Evolutionary conservation across 208 protist species (phyloP).

Genomic region (Crithidia mellificae): DNA sequence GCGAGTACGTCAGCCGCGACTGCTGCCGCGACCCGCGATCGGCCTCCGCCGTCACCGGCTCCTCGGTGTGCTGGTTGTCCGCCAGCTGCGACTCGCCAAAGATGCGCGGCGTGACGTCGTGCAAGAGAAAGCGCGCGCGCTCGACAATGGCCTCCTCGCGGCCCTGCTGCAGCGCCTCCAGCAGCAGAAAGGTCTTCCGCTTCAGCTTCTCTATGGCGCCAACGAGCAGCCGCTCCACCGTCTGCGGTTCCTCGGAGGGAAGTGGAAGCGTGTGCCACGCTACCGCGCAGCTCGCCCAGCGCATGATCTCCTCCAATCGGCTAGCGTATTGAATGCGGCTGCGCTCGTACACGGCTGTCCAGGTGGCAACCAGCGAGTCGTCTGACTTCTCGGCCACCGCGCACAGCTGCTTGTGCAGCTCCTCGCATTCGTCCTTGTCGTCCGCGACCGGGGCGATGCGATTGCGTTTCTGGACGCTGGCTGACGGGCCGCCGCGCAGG

Average conservation of each 20-base stretch:
- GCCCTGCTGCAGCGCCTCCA: constrained; percentile 82
- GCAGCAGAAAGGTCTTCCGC: constrained; percentile 72
- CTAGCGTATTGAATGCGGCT: constrained; percentile 40
- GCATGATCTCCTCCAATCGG: constrained; percentile 41
- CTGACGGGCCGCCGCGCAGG: constrained; percentile 31
- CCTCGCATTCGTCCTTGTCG: constrained; percentile 28
- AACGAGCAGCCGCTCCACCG: constrained; percentile 45
- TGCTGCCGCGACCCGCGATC: constrained; percentile 32
- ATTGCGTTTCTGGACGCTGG: constrained; percentile 21
- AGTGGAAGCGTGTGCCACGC: constrained; percentile 43
- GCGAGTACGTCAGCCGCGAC: constrained; percentile 24
- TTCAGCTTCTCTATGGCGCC: constrained; percentile 60
- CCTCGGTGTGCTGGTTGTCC: constrained; percentile 75
- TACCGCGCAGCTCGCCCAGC: constrained; percentile 48
- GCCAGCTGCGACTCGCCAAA: constrained; percentile 53
- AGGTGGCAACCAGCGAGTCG: constrained; percentile 15
- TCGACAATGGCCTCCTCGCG: constrained; percentile 59
- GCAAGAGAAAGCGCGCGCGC: constrained; percentile 73
- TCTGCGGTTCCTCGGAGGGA: constrained; percentile 23
- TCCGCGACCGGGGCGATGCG: constrained; percentile 8
- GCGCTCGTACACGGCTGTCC: constrained; percentile 30
- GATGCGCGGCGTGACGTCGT: constrained; percentile 61
- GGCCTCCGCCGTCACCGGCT: constrained; percentile 43
- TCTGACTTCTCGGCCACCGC: constrained; percentile 23
- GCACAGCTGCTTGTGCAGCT: constrained; percentile 35